Evolutionary conservation across 2,329 filamentous ascomycete genomes (phyloP).

Genomic region (Simplicillium aogashimaense): DNA sequence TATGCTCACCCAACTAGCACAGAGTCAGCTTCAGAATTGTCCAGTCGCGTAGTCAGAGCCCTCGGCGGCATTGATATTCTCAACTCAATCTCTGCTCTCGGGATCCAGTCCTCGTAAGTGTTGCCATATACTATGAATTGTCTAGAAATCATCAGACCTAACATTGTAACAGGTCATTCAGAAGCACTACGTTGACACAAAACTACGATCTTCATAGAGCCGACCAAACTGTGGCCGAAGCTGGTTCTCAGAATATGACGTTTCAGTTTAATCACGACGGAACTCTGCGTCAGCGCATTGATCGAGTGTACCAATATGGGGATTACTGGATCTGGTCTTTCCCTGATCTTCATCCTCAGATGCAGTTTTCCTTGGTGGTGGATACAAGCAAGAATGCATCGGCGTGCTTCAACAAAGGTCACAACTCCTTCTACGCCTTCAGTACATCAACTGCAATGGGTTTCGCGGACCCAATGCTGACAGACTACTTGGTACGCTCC

Average conservation of each 20-base stretch:
- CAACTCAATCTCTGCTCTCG: not conserved
- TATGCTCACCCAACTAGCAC: not conserved
- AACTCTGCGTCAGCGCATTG: not conserved
- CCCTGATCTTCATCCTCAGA: not conserved
- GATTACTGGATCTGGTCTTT: not conserved
- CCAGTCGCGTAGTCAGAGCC: not conserved
- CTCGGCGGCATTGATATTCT: not conserved
- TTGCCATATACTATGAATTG: not conserved
- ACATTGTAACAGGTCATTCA: not conserved
- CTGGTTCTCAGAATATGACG: not conserved
- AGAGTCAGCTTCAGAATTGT: not conserved
- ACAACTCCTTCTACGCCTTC: not conserved
- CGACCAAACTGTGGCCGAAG: not conserved
- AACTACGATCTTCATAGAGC: not conserved
- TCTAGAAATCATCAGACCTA: not conserved
- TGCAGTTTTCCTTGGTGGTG: not conserved
- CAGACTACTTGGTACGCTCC: not conserved
- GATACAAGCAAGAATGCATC: not conserved
- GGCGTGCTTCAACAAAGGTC: not conserved
- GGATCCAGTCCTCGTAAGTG: not conserved
- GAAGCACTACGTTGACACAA: not conserved
- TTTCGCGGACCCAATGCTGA: not conserved
- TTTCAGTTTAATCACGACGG: not conserved
- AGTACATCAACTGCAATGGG: not conserved
- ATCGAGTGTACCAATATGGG: not conserved